Base-by-base conservation (phyloP, 495 filamentous ascomycete species). In the Aspergillus baeticus region DNA sequence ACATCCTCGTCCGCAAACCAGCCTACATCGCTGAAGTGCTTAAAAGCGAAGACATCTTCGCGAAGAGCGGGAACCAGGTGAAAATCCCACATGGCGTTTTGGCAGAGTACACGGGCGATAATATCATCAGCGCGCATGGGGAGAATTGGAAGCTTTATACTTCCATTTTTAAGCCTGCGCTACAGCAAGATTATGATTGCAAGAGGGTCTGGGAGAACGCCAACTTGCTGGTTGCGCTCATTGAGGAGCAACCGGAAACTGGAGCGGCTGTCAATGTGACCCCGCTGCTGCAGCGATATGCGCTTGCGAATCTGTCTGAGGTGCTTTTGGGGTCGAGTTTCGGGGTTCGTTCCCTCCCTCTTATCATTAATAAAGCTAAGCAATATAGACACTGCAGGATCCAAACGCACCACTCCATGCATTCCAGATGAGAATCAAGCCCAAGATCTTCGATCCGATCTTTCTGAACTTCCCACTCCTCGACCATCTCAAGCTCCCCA, bases 381-480 rank as follows among this genome's bases (percentile, higher is more conserved):
- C 2, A 14, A 21, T 4, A 23, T 41, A 53, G 50, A 53, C 17
- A 33, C 1, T 43, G n/a, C n/a, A 41, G n/a, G 34, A 18, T 17
- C n/a, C 21, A 43, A 21, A 18, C 37, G 37, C 38, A 5, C 38
- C 37, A 1, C 50, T 53, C 2, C 50, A 53, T 17, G 22, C 38
- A n/a, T 33, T 53, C 8, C 50, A 53, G 18, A 0, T 43, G 4
- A 22, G 14, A 1, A 34, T 53, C n/a, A 53, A 53, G 50, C 23
- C 37, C n/a, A 43, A 53, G 23, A 53, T 75, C 42, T 76, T 76
- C 62, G 62, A 76, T 34, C 71, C 72, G 0, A 41, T 74, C 34
- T 73, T 66, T 47, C 56, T 76, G 33, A 72, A 69, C 53, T 73
- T 74, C 34, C 72, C 72, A 0, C 18, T 65, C 8, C 51, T 76